Evolutionary conservation across 2,329 filamentous ascomycete species (phyloP).

Genomic region (Microsporum audouinii): DNA sequence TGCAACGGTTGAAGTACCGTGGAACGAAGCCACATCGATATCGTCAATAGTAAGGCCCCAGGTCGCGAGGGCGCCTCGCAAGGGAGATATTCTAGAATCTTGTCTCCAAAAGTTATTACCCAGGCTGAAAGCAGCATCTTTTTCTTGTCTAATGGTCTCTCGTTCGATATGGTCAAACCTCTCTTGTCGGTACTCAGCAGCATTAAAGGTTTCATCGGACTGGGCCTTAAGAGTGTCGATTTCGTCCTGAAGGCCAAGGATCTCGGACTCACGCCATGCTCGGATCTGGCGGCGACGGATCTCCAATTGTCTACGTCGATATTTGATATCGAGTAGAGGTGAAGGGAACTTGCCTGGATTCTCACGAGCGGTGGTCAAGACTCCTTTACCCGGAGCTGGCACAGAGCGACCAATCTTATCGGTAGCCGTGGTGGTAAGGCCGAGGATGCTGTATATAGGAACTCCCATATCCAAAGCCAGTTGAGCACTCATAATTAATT

Average conservation of each 20-base stretch:
- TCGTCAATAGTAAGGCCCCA: slow-evolving; percentile 98
- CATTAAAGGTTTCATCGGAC: slow-evolving; percentile 56
- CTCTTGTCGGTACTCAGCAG: slow-evolving; percentile 74
- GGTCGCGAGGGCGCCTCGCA: slow-evolving; percentile 88
- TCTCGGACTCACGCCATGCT: slow-evolving; percentile 90
- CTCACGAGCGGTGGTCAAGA: slow-evolving; percentile 89
- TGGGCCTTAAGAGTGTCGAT: slow-evolving; percentile 80
- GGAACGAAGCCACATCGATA: slow-evolving; percentile 90
- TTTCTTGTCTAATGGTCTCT: slow-evolving; percentile 80
- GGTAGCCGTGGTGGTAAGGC: slow-evolving; percentile 86
- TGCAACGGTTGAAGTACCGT: slow-evolving; percentile 94
- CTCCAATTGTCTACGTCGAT: slow-evolving; percentile 88
- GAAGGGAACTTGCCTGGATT: slow-evolving; percentile 84
- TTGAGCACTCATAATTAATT: slow-evolving; percentile 95
- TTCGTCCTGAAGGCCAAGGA: slow-evolving; percentile 87
- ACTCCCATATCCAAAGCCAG: slow-evolving; percentile 97
- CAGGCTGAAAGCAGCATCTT: slow-evolving; percentile 80
- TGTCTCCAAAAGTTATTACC: slow-evolving; percentile 99
- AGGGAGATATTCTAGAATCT: slow-evolving; percentile 82
- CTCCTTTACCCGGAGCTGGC: slow-evolving; percentile 90
- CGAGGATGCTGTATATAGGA: slow-evolving; percentile 89
- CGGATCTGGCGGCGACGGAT: slow-evolving; percentile 89
- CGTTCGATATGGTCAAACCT: slow-evolving; percentile 76
- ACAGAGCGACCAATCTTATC: slow-evolving; percentile 99
- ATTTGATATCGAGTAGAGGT: slow-evolving; percentile 92